These are phyloP conservation scores for Lactarius hatsudake DNA, from an alignment of 768 basidiomycete genomes.

Conservation along the genomic window DNA sequence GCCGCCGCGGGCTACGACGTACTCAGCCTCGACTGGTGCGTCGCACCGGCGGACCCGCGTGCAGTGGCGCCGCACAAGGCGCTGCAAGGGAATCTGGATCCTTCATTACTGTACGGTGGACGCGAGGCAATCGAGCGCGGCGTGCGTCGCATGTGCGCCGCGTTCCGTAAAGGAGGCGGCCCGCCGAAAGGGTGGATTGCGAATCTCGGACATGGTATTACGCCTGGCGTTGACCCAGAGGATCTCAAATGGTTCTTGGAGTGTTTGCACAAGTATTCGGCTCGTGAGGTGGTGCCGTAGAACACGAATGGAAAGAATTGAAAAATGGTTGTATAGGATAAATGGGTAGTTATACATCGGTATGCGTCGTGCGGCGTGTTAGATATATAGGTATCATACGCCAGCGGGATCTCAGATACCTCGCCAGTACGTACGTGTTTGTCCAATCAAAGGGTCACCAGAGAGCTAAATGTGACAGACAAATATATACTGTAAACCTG, in stretches of 20 bases:
- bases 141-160: constrained; percentile 77
- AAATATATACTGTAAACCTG: constrained; percentile 20
- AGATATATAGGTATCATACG: constrained; percentile 25
- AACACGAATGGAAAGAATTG: constrained; percentile 12
- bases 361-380: constrained; percentile 18
- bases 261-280: constrained; percentile 82
- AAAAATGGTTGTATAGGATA: constrained; percentile 25
- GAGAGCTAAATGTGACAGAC: constrained; percentile 23
- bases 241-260: constrained; percentile 90
- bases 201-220: constrained; percentile 96
- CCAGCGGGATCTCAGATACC: constrained; percentile 22
- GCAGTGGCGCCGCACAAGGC: constrained; percentile 59
- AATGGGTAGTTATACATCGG: constrained; percentile 25
- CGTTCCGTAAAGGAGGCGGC: constrained; percentile 57
- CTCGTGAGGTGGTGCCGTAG: constrained; percentile 20
- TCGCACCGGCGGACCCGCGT: constrained; percentile 72
- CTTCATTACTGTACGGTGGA: constrained; percentile 81
- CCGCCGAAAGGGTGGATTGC: constrained; percentile 82
- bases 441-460: constrained; percentile 19
- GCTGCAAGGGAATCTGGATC: constrained; percentile 94
- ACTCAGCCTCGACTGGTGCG: constrained; percentile 89
- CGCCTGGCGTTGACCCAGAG: constrained; percentile 92
- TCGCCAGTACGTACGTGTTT: constrained; percentile 17
- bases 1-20: constrained; percentile 76
- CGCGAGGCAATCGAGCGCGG: constrained; percentile 80